Evolutionary conservation across 2,329 filamentous ascomycete species (phyloP).

Genomic region (Calonectria montana): DNA sequence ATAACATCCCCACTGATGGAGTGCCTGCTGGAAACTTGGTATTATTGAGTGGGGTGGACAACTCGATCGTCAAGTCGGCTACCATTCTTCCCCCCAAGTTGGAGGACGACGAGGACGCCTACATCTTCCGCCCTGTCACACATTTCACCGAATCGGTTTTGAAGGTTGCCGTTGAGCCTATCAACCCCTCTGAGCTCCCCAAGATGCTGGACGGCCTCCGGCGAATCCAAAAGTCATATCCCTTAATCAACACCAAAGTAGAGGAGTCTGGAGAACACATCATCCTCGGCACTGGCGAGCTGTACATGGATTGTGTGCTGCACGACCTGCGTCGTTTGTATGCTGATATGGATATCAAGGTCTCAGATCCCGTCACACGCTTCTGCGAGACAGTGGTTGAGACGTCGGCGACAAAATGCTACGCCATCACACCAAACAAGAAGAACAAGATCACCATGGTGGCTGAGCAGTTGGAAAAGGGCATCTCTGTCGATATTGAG

Average conservation of each 20-base stretch:
- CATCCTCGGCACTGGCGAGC: constrained; percentile 91
- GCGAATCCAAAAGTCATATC: constrained; percentile 98
- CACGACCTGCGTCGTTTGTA: constrained; percentile 95
- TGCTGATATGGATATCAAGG: constrained; percentile 99
- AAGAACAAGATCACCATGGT: constrained; percentile 99
- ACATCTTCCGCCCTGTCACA: constrained; percentile 91
- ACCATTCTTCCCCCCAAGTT: constrained; percentile 86
- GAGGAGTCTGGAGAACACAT: constrained; percentile 98
- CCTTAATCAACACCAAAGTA: constrained; percentile 94
- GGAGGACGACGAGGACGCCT: constrained; percentile 89
- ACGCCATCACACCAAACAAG: constrained; percentile 97
- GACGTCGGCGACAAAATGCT: constrained; percentile 97
- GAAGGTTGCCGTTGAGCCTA: constrained; percentile 97
- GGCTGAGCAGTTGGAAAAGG: constrained; percentile 93
- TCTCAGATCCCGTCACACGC: constrained; percentile 95
- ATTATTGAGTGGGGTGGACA: constrained; percentile 91
- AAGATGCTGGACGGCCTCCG: constrained; percentile 98
- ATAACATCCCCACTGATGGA: constrained; percentile 91
- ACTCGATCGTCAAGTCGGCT: constrained; percentile 97
- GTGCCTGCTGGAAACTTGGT: constrained; percentile 95
- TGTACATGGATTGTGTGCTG: constrained; percentile 99
- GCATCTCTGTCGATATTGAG: constrained; percentile 95
- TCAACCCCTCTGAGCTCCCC: constrained; percentile 96
- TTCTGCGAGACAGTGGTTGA: constrained; percentile 99
- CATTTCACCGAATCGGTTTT: constrained; percentile 98